Evolutionary conservation across 169 alveolate species (phyloP).

Genomic region (Cryptosporidium felis): DNA sequence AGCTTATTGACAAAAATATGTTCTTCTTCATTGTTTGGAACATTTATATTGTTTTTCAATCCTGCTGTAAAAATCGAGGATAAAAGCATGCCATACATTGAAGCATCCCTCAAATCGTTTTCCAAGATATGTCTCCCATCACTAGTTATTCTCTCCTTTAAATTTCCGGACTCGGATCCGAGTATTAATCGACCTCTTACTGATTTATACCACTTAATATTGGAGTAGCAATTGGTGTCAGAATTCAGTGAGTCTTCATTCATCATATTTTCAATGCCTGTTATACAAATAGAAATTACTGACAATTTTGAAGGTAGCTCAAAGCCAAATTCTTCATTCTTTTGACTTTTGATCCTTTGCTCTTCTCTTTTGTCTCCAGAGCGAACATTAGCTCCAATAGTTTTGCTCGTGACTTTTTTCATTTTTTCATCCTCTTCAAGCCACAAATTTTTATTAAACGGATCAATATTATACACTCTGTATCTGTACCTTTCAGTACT

Average conservation of each 20-base stretch:
- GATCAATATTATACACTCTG: constrained; percentile 48
- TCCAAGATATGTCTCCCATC: background rate
- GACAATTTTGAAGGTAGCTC: constrained; percentile 59
- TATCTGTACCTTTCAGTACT: constrained; percentile 40
- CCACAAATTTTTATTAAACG: constrained; percentile 48
- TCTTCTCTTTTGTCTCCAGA: too few species aligned
- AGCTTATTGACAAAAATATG: constrained; percentile 42
- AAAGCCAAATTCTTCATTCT: background rate
- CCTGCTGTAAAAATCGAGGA: constrained; percentile 65
- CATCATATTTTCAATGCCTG: background rate
- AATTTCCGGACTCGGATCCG: background rate
- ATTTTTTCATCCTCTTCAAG: background rate
- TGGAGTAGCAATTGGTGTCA: constrained; percentile 16
- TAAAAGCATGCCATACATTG: constrained; percentile 56
- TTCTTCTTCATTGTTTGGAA: constrained; percentile 60
- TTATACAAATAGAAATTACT: constrained; percentile 30
- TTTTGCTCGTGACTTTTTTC: background rate
- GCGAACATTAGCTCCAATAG: too few species aligned
- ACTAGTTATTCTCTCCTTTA: background rate
- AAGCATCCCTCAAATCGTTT: constrained; percentile 41
- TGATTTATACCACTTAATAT: constrained; percentile 36
- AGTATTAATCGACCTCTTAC: constrained; percentile 32
- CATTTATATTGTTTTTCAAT: constrained; percentile 19
- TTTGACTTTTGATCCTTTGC: too few species aligned
- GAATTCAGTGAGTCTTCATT: background rate